phyloP scores from a whole-genome alignment of 2,329 filamentous ascomycete species.

The Aureobasidium sp. region DNA sequence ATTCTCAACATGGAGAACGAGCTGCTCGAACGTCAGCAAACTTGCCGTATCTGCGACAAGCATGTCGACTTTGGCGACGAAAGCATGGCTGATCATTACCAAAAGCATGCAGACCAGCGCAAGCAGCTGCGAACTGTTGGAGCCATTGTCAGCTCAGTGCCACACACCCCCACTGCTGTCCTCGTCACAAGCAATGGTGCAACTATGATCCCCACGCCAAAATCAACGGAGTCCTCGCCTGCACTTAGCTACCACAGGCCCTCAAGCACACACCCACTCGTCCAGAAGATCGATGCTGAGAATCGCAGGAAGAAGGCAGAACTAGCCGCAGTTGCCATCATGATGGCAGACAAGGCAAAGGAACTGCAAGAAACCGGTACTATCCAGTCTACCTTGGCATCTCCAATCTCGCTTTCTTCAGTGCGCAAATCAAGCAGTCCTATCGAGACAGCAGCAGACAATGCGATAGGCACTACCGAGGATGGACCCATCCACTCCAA shows the following conservation, averaged over 20 bases:
- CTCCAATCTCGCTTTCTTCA: not conserved
- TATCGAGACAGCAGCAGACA: not conserved
- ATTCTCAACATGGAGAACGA: slow-evolving; percentile 5
- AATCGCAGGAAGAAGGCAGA: not conserved
- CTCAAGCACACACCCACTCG: not conserved
- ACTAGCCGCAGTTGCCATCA: not conserved
- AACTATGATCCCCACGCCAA: not conserved
- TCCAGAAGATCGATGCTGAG: not conserved
- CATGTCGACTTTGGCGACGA: not conserved
- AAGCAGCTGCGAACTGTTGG: not conserved
- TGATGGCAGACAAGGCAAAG: not conserved
- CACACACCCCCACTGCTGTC: not conserved
- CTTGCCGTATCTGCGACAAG: slow-evolving; percentile 3
- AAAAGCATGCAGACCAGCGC: not conserved
- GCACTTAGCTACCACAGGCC: not conserved
- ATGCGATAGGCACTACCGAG: not conserved
- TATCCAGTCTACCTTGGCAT: not conserved
- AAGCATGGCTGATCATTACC: not conserved
- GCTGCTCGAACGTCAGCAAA: slow-evolving; percentile 9
- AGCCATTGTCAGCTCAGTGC: not conserved
- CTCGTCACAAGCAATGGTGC: not conserved
- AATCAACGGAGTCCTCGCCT: not conserved
- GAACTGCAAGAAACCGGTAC: not conserved
- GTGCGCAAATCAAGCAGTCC: not conserved
- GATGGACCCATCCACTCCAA: not conserved